Conservation (phyloP, 1,139 yeast species). For the Zygoascus meyerae region DNA sequence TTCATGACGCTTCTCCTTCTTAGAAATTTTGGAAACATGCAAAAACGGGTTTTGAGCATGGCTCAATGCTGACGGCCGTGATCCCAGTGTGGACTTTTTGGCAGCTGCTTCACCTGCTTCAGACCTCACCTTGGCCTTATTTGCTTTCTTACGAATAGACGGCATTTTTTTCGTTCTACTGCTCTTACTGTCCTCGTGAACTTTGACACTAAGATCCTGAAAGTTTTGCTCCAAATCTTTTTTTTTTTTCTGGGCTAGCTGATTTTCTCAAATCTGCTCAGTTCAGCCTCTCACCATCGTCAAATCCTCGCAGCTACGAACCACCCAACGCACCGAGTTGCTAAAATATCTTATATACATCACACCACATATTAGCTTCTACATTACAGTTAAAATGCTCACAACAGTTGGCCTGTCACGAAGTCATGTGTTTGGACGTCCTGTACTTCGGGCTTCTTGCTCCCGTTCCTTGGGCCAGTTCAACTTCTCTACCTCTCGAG, state of each 20-base stretch:
- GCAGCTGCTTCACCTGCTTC: conserved; percentile 3
- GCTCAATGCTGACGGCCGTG: conserved; percentile 12
- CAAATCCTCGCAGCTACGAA: no score
- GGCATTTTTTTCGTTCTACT: conserved; percentile 1
- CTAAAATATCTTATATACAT: no score
- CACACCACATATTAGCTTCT: no score
- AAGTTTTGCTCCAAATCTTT: no score
- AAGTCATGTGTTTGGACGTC: no score
- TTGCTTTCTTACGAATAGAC: conserved; percentile 11
- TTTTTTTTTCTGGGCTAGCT: neutral
- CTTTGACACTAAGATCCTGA: no score
- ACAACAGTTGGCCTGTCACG: no score
- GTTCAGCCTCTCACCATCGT: neutral
- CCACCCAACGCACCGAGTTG: no score
- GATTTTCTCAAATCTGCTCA: neutral
- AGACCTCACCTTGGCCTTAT: conserved; percentile 13
- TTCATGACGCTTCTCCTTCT: conserved; percentile 26
- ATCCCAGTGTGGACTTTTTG: neutral
- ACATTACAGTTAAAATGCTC: no score
- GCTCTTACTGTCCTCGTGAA: neutral
- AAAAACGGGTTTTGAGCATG: conserved; percentile 23
- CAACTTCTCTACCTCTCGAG: neutral
- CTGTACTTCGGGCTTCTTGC: no score
- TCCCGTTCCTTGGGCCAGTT: no score
- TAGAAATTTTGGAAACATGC: conserved; percentile 24